Conservation (phyloP, 2,329 filamentous ascomycete species). For the Aspergillus sp. region DNA sequence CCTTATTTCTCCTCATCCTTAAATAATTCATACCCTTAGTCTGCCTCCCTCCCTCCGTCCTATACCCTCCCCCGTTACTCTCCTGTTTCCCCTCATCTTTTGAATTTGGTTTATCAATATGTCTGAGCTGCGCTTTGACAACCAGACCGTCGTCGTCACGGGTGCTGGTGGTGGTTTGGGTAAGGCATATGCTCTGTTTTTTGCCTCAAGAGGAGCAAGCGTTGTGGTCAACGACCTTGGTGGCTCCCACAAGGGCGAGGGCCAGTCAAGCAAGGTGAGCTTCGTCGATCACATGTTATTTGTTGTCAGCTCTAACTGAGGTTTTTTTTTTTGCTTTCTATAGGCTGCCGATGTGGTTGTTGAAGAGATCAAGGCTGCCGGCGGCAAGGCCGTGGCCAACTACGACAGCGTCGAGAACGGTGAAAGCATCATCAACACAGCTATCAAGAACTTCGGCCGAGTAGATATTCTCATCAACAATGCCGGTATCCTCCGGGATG, state of each 20-base stretch:
- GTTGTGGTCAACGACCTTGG: conserved; percentile 97
- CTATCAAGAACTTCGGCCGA: conserved; percentile 57
- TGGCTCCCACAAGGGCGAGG: conserved; percentile 89
- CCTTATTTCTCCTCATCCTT: conserved; percentile 6
- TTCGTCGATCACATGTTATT: conserved; percentile 6
- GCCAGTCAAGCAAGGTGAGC: conserved; percentile 75
- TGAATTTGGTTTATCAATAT: conserved; percentile 37
- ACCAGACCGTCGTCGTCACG: conserved; percentile 85
- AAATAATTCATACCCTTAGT: conserved; percentile 9
- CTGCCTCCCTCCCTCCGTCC: conserved; percentile 7
- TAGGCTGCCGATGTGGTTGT: conserved; percentile 59
- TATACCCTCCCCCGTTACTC: conserved; percentile 16
- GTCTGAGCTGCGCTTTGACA: conserved; percentile 79
- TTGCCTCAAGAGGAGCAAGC: conserved; percentile 85
- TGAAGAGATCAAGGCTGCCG: conserved; percentile 65
- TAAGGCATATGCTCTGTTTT: conserved; percentile 83
- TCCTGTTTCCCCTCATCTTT: conserved; percentile 11
- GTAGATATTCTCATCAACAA: conserved; percentile 98
- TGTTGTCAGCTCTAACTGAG: background rate
- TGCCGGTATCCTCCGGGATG: conserved; percentile 88
- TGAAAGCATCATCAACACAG: conserved; percentile 80
- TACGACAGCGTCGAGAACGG: conserved; percentile 84
- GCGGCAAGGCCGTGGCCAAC: conserved; percentile 95
- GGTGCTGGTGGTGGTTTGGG: conserved; percentile 81
- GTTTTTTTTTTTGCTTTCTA: conserved; percentile 35